Evolutionary conservation across 176 grass and related monocot species (phyloP).

Genomic region (maize (Zea mays)): Zm-B73-REFERENCE-NAM-5.0 NC_050100.1:219288501-219289000

Average conservation of each 20-base stretch:
- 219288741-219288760: background rate
- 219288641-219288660: conserved; percentile 3
- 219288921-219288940: background rate
- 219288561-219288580: conserved; percentile 13
- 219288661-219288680: conserved; percentile 22
- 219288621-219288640: conserved; percentile 20
- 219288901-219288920: background rate
- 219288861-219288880: background rate
- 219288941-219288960: background rate
- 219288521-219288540: conserved; percentile 34
- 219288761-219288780: conserved; percentile 36
- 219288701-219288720: conserved; percentile 29
- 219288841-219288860: conserved; percentile 17
- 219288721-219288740: conserved; percentile 37
- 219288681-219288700: background rate
- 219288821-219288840: conserved; percentile 8
- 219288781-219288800: background rate
- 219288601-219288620: conserved; percentile 16
- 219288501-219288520: conserved; percentile 33
- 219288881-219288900: conserved; percentile 31
- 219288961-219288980: conserved; percentile 5
- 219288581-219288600: background rate
- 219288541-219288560: background rate
- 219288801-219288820: background rate
- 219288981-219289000: background rate